A percentile compares a stretch with the other conserved stretches of the same genome.
Conservation (phyloP, 2,329 filamentous ascomycete species). For the Beauveria australis region DNA sequence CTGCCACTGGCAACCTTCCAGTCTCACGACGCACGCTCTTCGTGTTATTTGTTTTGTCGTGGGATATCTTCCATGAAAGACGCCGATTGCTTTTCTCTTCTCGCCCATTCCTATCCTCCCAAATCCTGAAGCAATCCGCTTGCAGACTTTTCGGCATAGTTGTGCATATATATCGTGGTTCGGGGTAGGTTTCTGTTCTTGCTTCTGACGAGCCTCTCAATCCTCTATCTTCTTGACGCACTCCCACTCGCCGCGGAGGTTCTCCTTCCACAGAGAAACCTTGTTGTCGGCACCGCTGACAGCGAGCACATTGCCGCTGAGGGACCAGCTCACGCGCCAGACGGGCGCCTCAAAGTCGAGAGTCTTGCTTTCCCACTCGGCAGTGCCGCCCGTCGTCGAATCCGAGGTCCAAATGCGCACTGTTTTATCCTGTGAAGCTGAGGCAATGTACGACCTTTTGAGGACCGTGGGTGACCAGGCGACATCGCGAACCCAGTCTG, state of each 20-base stretch:
- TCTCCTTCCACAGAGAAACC: slow-evolving; percentile 97
- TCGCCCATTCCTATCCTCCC: no score
- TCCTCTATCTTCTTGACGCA: slow-evolving; percentile 95
- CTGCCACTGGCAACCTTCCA: neutral
- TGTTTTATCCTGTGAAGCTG: slow-evolving; percentile 91
- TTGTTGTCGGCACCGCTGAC: slow-evolving; percentile 94
- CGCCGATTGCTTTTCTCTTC: neutral
- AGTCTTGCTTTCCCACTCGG: slow-evolving; percentile 77
- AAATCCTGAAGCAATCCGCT: neutral
- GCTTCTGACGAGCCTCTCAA: slow-evolving; percentile 31
- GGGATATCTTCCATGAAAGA: neutral
- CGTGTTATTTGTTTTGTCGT: neutral
- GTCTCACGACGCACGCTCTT: neutral
- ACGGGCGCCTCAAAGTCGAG: slow-evolving; percentile 82
- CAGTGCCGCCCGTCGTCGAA: slow-evolving; percentile 43
- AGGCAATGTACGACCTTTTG: slow-evolving; percentile 93
- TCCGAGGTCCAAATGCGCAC: slow-evolving; percentile 94
- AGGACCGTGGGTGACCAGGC: slow-evolving; percentile 94
- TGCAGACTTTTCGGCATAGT: neutral
- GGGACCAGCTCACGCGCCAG: slow-evolving; percentile 96
- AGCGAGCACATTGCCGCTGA: slow-evolving; percentile 92
- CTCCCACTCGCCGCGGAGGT: slow-evolving; percentile 92
- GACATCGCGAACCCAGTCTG: slow-evolving; percentile 96
- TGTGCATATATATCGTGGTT: neutral
- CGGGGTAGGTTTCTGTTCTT: neutral